These are phyloP conservation scores for Salinomyces thailandicus DNA, from an alignment of 2,329 filamentous ascomycete species.

Conservation along the genomic window DNA sequence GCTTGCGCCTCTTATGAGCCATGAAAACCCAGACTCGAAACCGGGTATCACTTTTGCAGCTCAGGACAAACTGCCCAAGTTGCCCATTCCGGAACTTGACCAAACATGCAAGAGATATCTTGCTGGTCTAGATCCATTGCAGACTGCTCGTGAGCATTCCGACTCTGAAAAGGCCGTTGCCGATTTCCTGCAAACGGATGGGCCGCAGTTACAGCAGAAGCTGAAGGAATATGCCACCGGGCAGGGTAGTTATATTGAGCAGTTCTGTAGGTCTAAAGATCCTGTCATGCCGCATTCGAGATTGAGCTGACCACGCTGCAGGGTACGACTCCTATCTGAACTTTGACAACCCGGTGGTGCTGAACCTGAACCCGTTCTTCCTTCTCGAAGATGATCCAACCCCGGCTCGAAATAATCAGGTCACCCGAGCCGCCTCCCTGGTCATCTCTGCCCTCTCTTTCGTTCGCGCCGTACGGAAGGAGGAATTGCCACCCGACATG, in stretches of 20 bases:
- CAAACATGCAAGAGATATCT: constrained; percentile 70
- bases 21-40: constrained; percentile 46
- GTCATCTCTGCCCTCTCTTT: constrained; percentile 86
- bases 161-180: constrained; percentile 71
- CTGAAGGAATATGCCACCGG: constrained; percentile 81
- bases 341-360: constrained; percentile 91
- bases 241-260: constrained; percentile 94
- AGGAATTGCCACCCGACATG: constrained; percentile 83
- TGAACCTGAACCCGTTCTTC: constrained; percentile 97
- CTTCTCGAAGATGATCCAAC: constrained; percentile 94
- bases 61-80: constrained; percentile 79
- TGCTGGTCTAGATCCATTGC: constrained; percentile 66
- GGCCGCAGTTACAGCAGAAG: constrained; percentile 75
- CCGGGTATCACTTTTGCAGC: constrained; percentile 78
- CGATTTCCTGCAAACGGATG: constrained; percentile 73
- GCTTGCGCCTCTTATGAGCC: constrained; percentile 37
- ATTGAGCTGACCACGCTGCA: constrained; percentile 28
- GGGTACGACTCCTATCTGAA: constrained; percentile 99
- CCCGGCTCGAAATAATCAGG: constrained; percentile 89
- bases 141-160: constrained; percentile 67
- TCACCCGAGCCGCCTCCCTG: constrained; percentile 84
- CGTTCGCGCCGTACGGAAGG: constrained; percentile 80
- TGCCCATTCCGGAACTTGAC: constrained; percentile 85
- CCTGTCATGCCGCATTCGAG: background rate
- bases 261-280: constrained; percentile 66